These are phyloP conservation scores for Tuber calosporum DNA, from an alignment of 495 filamentous ascomycete genomes.

Conservation along the genomic window DNA sequence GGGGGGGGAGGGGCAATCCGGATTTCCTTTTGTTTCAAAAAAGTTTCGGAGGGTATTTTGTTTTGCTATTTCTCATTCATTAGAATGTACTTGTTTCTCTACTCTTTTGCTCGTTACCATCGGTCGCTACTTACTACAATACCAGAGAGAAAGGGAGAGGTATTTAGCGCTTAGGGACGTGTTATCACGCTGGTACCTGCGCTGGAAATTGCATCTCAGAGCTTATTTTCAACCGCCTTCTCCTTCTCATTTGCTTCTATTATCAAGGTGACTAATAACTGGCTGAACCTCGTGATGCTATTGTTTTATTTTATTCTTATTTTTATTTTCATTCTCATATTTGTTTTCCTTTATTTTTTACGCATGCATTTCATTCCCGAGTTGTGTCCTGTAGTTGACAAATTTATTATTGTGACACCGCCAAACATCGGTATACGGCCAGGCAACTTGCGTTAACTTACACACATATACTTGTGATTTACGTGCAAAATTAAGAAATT, in stretches of 20 bases:
- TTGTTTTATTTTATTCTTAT: neutral
- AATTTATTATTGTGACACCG: too few relatives aligned
- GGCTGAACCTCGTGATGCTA: neutral
- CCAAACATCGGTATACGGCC: too few relatives aligned
- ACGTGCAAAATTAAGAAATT: neutral
- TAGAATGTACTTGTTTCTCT: conserved; percentile 26
- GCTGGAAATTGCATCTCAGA: neutral
- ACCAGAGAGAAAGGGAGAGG: conserved; percentile 17
- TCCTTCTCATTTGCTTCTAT: neutral
- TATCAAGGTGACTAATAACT: neutral
- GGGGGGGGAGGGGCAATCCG: neutral
- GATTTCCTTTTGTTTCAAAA: conserved; percentile 12
- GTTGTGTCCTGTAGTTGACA: neutral
- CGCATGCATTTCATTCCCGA: neutral
- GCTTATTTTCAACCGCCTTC: neutral
- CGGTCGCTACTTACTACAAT: conserved; percentile 17
- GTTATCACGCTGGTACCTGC: conserved; percentile 27
- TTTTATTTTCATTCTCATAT: neutral
- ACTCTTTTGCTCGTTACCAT: conserved; percentile 5
- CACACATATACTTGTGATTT: neutral
- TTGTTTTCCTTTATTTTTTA: neutral
- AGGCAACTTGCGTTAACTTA: neutral
- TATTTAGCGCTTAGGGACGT: conserved; percentile 33
- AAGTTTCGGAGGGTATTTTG: conserved; percentile 16
- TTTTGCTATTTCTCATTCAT: conserved; percentile 20